phyloP scores from a whole-genome alignment of 169 alveolate species.

The Plasmodium vivax region DNA sequence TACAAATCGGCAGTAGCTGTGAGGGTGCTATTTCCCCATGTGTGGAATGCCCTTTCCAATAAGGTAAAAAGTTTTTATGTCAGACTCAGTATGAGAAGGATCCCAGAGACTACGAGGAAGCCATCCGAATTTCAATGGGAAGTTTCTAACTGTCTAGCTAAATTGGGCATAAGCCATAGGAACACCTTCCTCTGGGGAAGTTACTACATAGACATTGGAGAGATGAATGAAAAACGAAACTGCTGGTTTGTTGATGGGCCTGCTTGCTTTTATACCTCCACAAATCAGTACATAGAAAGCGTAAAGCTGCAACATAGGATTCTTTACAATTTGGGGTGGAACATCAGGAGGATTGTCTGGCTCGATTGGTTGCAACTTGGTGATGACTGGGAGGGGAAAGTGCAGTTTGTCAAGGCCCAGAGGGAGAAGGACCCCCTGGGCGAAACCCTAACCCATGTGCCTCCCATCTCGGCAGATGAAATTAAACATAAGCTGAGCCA shows the following conservation, averaged over 20 bases:
- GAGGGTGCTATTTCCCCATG: slow-evolving; percentile 82
- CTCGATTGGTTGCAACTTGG: slow-evolving; percentile 81
- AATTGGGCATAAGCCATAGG: slow-evolving; percentile 84
- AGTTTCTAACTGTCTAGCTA: slow-evolving; percentile 84
- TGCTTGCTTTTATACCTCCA: slow-evolving; percentile 83
- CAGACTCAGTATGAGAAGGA: slow-evolving; percentile 85
- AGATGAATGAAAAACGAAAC: slow-evolving; percentile 81
- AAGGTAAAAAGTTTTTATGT: slow-evolving; percentile 83
- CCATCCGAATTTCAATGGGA: slow-evolving; percentile 90
- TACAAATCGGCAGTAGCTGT: slow-evolving; percentile 84
- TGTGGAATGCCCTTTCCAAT: slow-evolving; percentile 81
- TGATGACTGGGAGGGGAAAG: slow-evolving; percentile 66
- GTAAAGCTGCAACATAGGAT: slow-evolving; percentile 87
- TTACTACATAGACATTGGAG: slow-evolving; percentile 89
- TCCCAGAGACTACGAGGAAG: slow-evolving; percentile 78
- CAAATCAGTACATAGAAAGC: slow-evolving; percentile 82
- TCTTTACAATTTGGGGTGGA: slow-evolving; percentile 87
- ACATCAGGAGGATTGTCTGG: slow-evolving; percentile 87
- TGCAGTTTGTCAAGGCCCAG: slow-evolving; percentile 73
- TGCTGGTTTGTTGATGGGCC: slow-evolving; percentile 91
- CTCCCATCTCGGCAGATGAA: slow-evolving; percentile 57
- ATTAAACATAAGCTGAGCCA: slow-evolving; percentile 46
- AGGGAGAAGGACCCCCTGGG: slow-evolving; percentile 76
- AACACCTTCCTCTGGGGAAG: slow-evolving; percentile 89
- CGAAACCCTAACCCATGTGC: slow-evolving; percentile 42